Evolutionary conservation across 2,329 filamentous ascomycete species (phyloP), one percentile per base, ranked within the genome.

Genomic region (Colletotrichum lindemuthianum): DNA sequence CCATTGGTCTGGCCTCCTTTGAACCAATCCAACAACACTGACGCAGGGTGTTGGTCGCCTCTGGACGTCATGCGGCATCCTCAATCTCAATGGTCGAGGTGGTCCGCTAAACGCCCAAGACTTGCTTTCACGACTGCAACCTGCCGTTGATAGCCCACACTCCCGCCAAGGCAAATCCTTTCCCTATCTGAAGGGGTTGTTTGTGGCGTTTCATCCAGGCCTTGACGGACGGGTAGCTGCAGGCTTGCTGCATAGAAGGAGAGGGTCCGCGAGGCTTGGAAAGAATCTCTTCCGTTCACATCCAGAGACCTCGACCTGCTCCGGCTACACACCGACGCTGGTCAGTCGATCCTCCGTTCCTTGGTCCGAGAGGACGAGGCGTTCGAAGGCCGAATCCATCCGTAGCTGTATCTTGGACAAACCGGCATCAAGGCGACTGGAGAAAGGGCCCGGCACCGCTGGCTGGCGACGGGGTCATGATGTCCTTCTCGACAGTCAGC

Each of bases 171-270:
- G 72, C 69, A 75, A 70, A 73, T 74, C 73, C 72, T 70, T 77
- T 74, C 72, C 72, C 73, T 77, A 77, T 76, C 77, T 77, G 74
- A 76, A 76, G 69, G 68, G 71, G 69, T 72, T 79, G 77, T 79
- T 78, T 80, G 80, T 81, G 80, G 79, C 79, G 77, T 78, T 76
- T 81, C 74, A 73, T 78, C 78, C 76, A 75, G 77, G 74, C 72
- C 77, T 77, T 79, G 75, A 76, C 73, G 74, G 75, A 73, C 82
- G 82, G 82, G 72, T 83, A 76, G 73, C 72, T 82, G 82, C 82
- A 84, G 79, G 71, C 71, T 70, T 77, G 72, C 77, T 78, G 78
- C 79, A 78, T 78, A 73, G 74, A 74, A 75, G 73, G 75, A 72
- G 73, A 73, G 71, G 41, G 69, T 71, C 72, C 70, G 71, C 70